phyloP scores from a whole-genome alignment of 305 asterid species.

The Plantago lanceolata region DNA sequence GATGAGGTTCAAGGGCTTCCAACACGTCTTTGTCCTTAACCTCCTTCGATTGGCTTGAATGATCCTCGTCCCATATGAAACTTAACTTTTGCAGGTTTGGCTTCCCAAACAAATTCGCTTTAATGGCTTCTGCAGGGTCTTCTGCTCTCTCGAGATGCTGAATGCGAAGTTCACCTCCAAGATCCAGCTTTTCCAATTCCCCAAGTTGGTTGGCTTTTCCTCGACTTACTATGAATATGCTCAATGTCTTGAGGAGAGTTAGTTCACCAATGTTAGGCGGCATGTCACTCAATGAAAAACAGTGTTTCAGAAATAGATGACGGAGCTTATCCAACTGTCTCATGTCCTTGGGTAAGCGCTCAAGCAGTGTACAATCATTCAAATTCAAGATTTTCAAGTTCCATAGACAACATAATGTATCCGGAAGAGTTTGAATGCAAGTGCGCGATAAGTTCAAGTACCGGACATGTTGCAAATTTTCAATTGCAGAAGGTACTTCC shows the following conservation, averaged over 20 bases:
- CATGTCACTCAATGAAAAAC: conserved; percentile 8
- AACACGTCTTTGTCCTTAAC: conserved; percentile 21
- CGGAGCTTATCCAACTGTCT: too few relatives aligned
- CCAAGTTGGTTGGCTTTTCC: conserved; percentile 20
- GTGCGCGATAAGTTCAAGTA: conserved; percentile 23
- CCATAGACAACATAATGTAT: conserved; percentile 28
- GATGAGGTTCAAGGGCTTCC: conserved; percentile 33
- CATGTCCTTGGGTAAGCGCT: not conserved
- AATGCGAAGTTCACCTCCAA: conserved; percentile 24
- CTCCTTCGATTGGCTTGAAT: not conserved
- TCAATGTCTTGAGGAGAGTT: conserved; percentile 15
- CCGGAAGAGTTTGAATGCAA: conserved; percentile 19
- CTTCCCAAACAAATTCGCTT: conserved; percentile 21
- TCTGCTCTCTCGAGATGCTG: conserved; percentile 22
- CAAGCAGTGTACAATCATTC: conserved; percentile 2
- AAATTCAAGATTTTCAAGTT: conserved; percentile 29
- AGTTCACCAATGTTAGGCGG: conserved; percentile 18
- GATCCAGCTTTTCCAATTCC: conserved; percentile 22
- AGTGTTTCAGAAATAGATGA: too few relatives aligned
- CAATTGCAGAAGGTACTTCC: too few relatives aligned
- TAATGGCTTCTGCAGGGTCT: conserved; percentile 9
- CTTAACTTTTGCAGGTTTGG: conserved; percentile 4
- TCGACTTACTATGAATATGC: conserved; percentile 19
- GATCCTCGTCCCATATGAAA: conserved; percentile 8
- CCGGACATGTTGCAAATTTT: conserved; percentile 23